A percentile compares a stretch with the other conserved stretches of the same genome.
Conservation (phyloP, 2,329 filamentous ascomycete species). For the Septoria linicola region DNA sequence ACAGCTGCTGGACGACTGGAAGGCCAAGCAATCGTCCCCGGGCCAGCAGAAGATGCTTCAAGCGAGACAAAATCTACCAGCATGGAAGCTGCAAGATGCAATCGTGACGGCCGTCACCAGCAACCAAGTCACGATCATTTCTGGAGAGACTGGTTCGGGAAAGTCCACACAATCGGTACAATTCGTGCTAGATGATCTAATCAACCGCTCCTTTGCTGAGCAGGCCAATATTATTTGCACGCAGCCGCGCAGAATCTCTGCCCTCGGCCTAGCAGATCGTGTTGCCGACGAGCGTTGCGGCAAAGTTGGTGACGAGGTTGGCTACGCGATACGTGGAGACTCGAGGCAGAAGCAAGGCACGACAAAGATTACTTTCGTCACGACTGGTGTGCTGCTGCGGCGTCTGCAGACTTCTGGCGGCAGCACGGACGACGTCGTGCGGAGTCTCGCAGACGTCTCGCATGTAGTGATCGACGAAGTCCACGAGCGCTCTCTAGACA, state of each 20-base stretch:
- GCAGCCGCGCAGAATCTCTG: conserved; percentile 90
- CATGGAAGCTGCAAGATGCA: conserved; percentile 77
- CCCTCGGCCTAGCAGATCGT: conserved; percentile 87
- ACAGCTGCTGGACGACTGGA: conserved; percentile 64
- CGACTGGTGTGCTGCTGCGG: conserved; percentile 86
- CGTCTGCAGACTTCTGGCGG: conserved; percentile 88
- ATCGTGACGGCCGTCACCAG: conserved; percentile 73
- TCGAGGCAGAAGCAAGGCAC: conserved; percentile 67
- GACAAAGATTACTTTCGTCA: conserved; percentile 93
- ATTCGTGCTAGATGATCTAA: conserved; percentile 90
- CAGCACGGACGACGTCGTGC: conserved; percentile 72
- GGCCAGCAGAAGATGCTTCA: conserved; percentile 73
- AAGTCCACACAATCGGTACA: conserved; percentile 97
- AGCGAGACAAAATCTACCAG: conserved; percentile 72
- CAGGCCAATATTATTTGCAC: conserved; percentile 91
- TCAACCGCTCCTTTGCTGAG: conserved; percentile 69
- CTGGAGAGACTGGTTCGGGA: conserved; percentile 92
- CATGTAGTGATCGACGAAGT: conserved; percentile 97
- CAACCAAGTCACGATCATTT: conserved; percentile 92
- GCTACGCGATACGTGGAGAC: conserved; percentile 88
- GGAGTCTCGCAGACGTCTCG: conserved; percentile 82
- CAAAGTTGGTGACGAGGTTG: conserved; percentile 79
- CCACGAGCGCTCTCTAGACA: conserved; percentile 91
- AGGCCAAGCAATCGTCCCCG: conserved; percentile 62
- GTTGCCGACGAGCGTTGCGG: conserved; percentile 89